These are phyloP conservation scores for Talaromyces islandicus DNA, from an alignment of 2,329 filamentous ascomycete genomes.

Conservation along the genomic window DNA sequence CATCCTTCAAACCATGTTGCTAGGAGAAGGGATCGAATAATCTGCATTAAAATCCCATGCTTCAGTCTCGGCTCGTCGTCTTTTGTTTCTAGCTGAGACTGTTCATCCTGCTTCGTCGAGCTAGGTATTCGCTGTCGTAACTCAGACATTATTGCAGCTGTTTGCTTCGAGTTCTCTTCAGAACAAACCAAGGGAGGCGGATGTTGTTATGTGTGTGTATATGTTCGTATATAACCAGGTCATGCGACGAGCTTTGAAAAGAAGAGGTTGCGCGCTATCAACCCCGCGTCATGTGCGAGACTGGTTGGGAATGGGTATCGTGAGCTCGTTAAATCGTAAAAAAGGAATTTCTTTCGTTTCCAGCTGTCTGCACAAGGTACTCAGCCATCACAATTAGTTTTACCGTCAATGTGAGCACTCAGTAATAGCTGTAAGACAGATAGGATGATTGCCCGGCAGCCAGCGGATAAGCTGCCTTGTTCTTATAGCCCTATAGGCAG, in stretches of 20 bases:
- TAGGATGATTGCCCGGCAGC: background rate
- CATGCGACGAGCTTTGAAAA: background rate
- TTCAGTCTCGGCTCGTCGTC: slow-evolving; percentile 32
- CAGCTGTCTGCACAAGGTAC: background rate
- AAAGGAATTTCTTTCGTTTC: background rate
- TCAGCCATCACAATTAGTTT: background rate
- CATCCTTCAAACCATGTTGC: slow-evolving; percentile 41
- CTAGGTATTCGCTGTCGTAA: slow-evolving; percentile 26
- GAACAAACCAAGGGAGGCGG: background rate
- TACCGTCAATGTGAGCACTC: background rate
- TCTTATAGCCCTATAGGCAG: background rate
- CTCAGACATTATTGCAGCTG: slow-evolving; percentile 23
- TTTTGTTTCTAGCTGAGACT: slow-evolving; percentile 17
- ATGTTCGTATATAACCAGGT: background rate
- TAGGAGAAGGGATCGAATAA: slow-evolving; percentile 40
- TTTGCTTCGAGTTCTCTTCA: background rate
- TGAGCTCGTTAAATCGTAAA: background rate
- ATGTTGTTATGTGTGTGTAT: background rate
- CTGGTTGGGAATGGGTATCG: background rate
- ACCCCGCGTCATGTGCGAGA: background rate
- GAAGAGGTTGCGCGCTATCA: background rate
- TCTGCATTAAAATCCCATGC: slow-evolving; percentile 40
- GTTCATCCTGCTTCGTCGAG: slow-evolving; percentile 13
- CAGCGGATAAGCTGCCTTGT: background rate
- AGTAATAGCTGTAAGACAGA: background rate